phyloP scores from a whole-genome alignment of 129 eudicot genomes.

The Escallonia herrerae region DNA sequence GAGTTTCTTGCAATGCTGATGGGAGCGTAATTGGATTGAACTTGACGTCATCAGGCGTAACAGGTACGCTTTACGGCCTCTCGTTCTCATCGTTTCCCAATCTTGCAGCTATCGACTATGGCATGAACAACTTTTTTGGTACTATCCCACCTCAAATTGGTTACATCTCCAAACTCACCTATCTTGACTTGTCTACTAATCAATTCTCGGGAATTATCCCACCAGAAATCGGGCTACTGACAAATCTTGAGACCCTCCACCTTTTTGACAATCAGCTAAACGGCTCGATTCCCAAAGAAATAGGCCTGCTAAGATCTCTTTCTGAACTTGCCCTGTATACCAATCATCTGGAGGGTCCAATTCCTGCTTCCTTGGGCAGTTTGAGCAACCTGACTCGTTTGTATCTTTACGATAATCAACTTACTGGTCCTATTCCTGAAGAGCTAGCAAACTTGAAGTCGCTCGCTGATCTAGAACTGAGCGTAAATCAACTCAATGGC shows the following conservation, averaged over 20 bases:
- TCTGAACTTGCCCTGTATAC: not conserved
- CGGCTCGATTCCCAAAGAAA: constrained; percentile 8
- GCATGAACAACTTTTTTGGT: not conserved
- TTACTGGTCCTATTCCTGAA: not conserved
- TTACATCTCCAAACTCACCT: no score
- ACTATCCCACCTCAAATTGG: constrained; percentile 24
- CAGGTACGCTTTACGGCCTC: constrained; percentile 28
- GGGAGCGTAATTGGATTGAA: constrained; percentile 5
- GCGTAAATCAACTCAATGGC: not conserved
- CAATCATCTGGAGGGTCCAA: constrained; percentile 7
- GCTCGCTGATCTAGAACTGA: not conserved
- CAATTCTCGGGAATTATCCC: no score
- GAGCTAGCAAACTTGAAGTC: constrained; percentile 12
- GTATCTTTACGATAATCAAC: not conserved
- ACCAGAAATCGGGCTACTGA: not conserved
- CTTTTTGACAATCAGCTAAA: constrained; percentile 4
- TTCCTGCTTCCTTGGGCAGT: constrained; percentile 9
- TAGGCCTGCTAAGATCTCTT: constrained; percentile 5
- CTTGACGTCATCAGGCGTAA: constrained; percentile 12
- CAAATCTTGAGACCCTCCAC: constrained; percentile 11
- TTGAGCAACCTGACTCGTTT: constrained; percentile 8
- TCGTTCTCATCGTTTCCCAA: constrained; percentile 18
- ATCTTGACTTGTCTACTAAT: no score
- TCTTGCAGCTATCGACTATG: constrained; percentile 16
- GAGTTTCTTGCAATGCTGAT: constrained; percentile 15